Evolutionary conservation across 768 basidiomycete genomes (phyloP).

Genomic region (Thelephora ganbajun): DNA sequence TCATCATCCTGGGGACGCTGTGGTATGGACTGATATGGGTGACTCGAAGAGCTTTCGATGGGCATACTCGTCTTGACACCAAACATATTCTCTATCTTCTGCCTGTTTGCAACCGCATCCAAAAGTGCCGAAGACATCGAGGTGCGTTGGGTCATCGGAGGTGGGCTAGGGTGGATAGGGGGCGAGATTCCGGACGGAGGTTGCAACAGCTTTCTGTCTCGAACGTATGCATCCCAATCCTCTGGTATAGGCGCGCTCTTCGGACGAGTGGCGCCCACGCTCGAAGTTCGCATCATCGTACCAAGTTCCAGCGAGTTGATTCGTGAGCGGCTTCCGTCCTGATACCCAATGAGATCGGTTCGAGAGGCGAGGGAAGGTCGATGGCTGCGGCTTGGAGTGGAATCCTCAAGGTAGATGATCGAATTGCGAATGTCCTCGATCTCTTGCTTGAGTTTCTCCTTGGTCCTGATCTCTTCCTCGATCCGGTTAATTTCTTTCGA

Average conservation of each 20-base stretch:
- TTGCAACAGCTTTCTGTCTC: conserved; percentile 72
- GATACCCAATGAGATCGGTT: conserved; percentile 39
- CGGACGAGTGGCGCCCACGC: conserved; percentile 29
- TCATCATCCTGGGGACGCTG: conserved; percentile 24
- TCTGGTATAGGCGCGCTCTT: conserved; percentile 59
- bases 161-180: conserved; percentile 47
- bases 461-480: conserved; percentile 43
- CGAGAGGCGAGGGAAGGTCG: conserved; percentile 52
- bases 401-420: conserved; percentile 63
- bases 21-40: background rate
- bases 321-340: conserved; percentile 40
- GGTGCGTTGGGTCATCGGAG: conserved; percentile 22
- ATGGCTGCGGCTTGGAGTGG: conserved; percentile 41
- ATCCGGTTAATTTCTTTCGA: conserved; percentile 15
- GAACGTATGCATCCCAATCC: conserved; percentile 83
- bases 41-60: background rate
- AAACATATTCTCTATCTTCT: conserved; percentile 55
- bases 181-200: conserved; percentile 69
- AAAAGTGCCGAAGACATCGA: conserved; percentile 58
- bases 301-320: conserved; percentile 20
- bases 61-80: conserved; percentile 18
- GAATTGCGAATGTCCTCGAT: conserved; percentile 71
- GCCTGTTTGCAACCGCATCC: conserved; percentile 60
- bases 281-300: background rate
- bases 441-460: conserved; percentile 60